Base-by-base conservation (phyloP, 1,284 basidiomycete species). In the Irpex rosettiformis region DNA sequence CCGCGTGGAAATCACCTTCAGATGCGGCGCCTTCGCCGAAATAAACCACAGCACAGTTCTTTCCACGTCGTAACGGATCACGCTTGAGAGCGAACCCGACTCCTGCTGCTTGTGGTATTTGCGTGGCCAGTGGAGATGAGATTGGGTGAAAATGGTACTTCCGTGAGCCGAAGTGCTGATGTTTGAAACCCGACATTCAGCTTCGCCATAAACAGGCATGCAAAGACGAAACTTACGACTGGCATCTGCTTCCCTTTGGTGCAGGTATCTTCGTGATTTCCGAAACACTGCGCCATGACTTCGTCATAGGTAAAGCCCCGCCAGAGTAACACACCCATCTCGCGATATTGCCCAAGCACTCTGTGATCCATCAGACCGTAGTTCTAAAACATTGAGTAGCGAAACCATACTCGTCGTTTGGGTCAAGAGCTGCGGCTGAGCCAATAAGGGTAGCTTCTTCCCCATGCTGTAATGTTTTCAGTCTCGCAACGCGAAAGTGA, bases 61-160 rank as follows among this genome's bases (percentile, higher is more conserved):
- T 82, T 21, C 84, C 80, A 55, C 90, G 81, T 43, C 94, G 81
- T 40, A 75, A 76, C 0, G 91, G 89, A 61, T 89, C 88, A 3
- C 93, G 84, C 69, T 91, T 91, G 56, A 98, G 79, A 1, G 94
- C 93, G 70, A 92, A 97, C 0, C 84, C 95, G 3, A 96, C 93
- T 4, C 96, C 96, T 0, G 95, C 94, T 5, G 94, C 96, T 74
- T 97, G 94, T 0, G 95, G 96, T 63, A 98, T 94, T 74, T 98
- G 95, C 0, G 95, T 98, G 1, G 91, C 93, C n/a, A 98, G 79
- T 0, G 95, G 92, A 8, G 92, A 94, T 3, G 94, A 96, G 62
- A 98, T 96, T 28, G 92, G 94, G 73, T 96, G 93, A 71, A 96
- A 96, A 70, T 96, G 94, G 63, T 91, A 84, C 58, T 86, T 76